A percentile compares a stretch with the other conserved stretches of the same genome.
Evolutionary conservation across 768 basidiomycete species (phyloP).

Genomic region (Termitomyces sp.): DNA sequence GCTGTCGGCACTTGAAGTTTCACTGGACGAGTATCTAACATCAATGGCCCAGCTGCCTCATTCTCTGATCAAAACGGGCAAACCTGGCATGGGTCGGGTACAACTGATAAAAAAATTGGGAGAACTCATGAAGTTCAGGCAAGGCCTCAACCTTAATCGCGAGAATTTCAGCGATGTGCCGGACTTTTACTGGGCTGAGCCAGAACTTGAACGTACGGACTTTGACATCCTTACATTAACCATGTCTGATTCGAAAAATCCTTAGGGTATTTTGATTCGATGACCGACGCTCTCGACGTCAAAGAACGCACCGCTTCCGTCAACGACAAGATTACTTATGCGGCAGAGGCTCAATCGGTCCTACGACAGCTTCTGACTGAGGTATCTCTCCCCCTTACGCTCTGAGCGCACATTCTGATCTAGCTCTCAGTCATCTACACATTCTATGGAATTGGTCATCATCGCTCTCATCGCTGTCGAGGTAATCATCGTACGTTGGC

Average conservation of each 20-base stretch:
- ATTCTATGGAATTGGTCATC: constrained; percentile 94
- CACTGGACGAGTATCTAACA: constrained; percentile 78
- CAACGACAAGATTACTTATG: constrained; percentile 92
- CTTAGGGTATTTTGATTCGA: constrained; percentile 75
- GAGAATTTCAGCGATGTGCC: constrained; percentile 88
- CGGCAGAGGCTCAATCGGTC: constrained; percentile 86
- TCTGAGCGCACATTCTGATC: constrained; percentile 2
- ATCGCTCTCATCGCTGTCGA: constrained; percentile 93
- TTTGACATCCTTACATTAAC: neutral
- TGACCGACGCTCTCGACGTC: constrained; percentile 86
- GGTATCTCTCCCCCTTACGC: constrained; percentile 34
- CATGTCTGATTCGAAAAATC: neutral
- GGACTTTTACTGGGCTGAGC: constrained; percentile 94
- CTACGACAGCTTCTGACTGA: constrained; percentile 87
- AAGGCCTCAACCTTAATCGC: constrained; percentile 85
- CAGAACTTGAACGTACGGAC: constrained; percentile 74
- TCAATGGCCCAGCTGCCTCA: constrained; percentile 80
- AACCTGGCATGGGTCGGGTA: constrained; percentile 75
- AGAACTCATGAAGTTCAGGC: constrained; percentile 86
- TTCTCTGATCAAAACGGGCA: constrained; percentile 72
- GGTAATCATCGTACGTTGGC: constrained; percentile 74
- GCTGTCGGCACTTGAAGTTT: constrained; percentile 81
- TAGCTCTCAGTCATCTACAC: constrained; percentile 68
- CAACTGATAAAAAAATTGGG: constrained; percentile 92
- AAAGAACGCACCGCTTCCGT: constrained; percentile 74